These are phyloP conservation scores for Cryptosporidium bovis DNA, from an alignment of 169 alveolate genomes.

Conservation along the genomic window DNA sequence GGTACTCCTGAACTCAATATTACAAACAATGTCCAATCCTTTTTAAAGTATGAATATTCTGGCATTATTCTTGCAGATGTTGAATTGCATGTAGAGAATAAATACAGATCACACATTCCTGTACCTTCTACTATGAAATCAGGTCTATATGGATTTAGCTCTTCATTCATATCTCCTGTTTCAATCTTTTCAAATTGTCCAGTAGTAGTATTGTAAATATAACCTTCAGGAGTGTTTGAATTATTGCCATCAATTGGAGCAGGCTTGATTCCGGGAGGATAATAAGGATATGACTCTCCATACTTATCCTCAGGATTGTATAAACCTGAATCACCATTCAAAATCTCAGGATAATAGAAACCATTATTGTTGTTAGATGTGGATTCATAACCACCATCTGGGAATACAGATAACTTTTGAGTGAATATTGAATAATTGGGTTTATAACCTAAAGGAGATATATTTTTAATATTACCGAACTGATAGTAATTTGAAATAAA, in stretches of 20 bases:
- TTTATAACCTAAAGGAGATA: slow-evolving; percentile 52
- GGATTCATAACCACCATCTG: slow-evolving; percentile 29
- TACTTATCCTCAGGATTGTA: slow-evolving; percentile 21
- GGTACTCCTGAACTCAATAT: slow-evolving; percentile 57
- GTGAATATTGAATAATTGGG: slow-evolving; percentile 32
- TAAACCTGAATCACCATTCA: not conserved
- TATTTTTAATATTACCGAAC: slow-evolving; percentile 5
- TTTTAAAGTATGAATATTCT: not conserved
- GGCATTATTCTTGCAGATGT: slow-evolving; percentile 44
- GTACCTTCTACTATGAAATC: slow-evolving; percentile 11
- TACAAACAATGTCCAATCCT: slow-evolving; percentile 24
- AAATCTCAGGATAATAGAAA: slow-evolving; percentile 5
- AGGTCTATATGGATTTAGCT: slow-evolving; percentile 20
- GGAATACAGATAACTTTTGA: slow-evolving; percentile 16
- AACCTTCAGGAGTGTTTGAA: slow-evolving; percentile 1
- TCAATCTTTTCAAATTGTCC: slow-evolving; percentile 15
- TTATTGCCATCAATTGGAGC: slow-evolving; percentile 10
- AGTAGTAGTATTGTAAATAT: slow-evolving; percentile 19
- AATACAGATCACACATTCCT: slow-evolving; percentile 6
- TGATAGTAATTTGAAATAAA: not conserved
- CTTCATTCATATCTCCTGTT: not conserved
- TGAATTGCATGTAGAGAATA: slow-evolving; percentile 25
- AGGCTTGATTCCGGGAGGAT: slow-evolving; percentile 38
- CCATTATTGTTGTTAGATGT: slow-evolving; percentile 8
- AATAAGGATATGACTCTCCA: slow-evolving; percentile 7